phyloP scores from a whole-genome alignment of 2,329 filamentous ascomycete genomes.

The Pseudonectria buxi region DNA sequence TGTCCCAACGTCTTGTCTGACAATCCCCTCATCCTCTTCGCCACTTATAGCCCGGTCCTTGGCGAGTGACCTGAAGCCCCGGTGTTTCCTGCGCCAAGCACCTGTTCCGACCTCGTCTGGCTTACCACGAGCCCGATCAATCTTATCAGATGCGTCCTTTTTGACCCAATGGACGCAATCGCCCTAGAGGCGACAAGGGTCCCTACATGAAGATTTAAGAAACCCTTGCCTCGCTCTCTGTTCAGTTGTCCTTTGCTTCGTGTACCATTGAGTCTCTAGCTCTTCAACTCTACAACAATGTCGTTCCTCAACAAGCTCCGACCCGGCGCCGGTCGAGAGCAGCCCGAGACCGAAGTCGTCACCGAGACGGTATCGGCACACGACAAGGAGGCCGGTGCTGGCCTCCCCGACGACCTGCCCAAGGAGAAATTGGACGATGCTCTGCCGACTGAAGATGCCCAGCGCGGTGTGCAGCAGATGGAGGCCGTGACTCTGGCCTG shows the following conservation, averaged over 20 bases:
- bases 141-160: background rate
- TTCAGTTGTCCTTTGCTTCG: no score
- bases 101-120: background rate
- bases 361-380: constrained; percentile 1
- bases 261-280: background rate
- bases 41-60: background rate
- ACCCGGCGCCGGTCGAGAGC: constrained; percentile 6
- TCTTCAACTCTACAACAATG: constrained; percentile 9
- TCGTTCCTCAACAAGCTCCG: constrained; percentile 15
- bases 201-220: constrained; percentile 1
- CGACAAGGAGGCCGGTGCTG: constrained; percentile 9
- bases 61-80: no score
- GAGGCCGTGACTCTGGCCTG: constrained; percentile 36
- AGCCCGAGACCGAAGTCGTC: constrained; percentile 6
- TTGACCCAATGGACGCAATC: background rate
- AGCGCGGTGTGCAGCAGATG: constrained; percentile 34
- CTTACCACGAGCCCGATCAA: background rate
- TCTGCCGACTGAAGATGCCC: constrained; percentile 16
- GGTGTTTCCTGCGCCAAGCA: background rate
- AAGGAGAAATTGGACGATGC: constrained; percentile 5
- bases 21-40: background rate
- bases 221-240: background rate
- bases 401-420: constrained; percentile 1
- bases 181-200: background rate
- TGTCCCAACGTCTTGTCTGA: no score